phyloP scores from a whole-genome alignment of 2,329 filamentous ascomycete genomes.

The Colletotrichum liaoningense region DNA sequence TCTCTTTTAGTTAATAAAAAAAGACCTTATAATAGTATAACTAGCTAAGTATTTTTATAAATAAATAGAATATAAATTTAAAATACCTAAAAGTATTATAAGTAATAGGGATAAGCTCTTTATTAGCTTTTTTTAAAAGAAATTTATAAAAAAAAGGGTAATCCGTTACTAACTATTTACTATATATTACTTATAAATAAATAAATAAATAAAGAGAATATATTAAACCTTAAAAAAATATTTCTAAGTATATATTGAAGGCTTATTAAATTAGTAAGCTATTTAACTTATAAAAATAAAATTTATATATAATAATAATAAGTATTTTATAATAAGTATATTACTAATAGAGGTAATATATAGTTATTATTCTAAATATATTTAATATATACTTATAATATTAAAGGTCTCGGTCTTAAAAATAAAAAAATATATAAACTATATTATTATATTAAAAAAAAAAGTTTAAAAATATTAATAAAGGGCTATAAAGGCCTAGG shows the following conservation, averaged over 20 bases:
- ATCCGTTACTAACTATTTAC: neutral
- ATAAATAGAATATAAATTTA: neutral
- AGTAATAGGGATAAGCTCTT: neutral
- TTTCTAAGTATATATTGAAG: neutral
- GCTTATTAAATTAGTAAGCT: neutral
- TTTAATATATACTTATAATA: neutral
- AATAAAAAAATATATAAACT: neutral
- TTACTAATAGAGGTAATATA: neutral
- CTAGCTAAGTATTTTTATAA: neutral
- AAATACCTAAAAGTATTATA: neutral
- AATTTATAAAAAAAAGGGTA: neutral
- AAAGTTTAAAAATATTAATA: neutral
- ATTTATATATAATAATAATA: neutral
- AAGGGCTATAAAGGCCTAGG: neutral
- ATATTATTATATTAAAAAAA: neutral
- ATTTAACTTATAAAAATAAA: neutral
- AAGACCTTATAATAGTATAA: neutral
- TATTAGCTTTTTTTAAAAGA: neutral
- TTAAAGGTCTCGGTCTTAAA: neutral
- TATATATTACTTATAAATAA: neutral
- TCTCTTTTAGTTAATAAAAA: neutral
- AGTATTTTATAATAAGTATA: neutral
- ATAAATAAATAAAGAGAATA: neutral
- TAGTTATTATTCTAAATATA: neutral
- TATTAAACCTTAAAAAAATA: neutral